These are phyloP conservation scores for Brachypodium distachyon DNA, from an alignment of 202 grass and related monocot genomes.

Conservation along the genomic window DNA sequence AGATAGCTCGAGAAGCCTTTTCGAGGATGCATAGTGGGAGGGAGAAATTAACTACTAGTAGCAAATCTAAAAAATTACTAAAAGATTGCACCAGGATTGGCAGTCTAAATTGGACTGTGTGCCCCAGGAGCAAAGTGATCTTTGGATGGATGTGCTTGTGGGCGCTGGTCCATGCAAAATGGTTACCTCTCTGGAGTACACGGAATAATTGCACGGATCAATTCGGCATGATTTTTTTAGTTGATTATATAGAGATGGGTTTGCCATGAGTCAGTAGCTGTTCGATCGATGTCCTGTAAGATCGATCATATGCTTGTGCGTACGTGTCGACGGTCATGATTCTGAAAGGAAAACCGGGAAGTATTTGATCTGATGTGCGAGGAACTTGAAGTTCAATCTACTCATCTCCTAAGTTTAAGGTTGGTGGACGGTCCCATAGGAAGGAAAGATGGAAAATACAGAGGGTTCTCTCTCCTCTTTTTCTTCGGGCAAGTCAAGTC, in stretches of 20 bases:
- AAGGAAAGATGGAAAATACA: not conserved
- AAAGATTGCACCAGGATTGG: not conserved
- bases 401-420: not conserved
- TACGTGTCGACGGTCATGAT: not conserved
- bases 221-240: not conserved
- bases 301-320: conserved; percentile 5
- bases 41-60: too few species aligned
- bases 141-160: not conserved
- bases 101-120: not conserved
- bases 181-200: not conserved
- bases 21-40: not conserved
- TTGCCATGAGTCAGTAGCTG: not conserved
- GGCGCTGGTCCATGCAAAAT: not conserved
- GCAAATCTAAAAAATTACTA: not conserved
- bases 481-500: not conserved
- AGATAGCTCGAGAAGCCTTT: not conserved
- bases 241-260: not conserved
- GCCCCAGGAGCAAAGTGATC: not conserved
- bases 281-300: not conserved
- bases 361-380: conserved; percentile 8
- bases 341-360: conserved; percentile 18
- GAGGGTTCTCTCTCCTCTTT: not conserved
- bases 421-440: conserved; percentile 12
- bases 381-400: not conserved
- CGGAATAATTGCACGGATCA: not conserved